phyloP scores from a whole-genome alignment of 108 stramenopile genomes.

The Epipyxis sp. region DNA sequence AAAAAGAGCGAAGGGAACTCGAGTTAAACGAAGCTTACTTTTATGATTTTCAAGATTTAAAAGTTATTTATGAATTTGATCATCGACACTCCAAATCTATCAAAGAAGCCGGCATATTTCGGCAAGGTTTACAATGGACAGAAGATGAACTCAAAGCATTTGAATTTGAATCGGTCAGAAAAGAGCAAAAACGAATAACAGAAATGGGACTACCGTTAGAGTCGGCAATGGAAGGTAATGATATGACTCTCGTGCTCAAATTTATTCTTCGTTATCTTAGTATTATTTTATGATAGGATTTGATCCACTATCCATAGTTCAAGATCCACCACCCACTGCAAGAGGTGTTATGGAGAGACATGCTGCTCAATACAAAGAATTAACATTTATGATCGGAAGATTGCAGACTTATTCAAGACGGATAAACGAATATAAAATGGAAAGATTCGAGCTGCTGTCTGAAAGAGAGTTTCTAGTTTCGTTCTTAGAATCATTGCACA shows the following conservation, averaged over 20 bases:
- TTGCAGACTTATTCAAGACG: constrained; percentile 45
- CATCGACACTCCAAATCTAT: constrained; percentile 41
- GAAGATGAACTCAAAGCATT: constrained; percentile 40
- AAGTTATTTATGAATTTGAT: constrained; percentile 53
- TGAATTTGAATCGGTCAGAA: background rate
- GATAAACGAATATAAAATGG: constrained; percentile 36
- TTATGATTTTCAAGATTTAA: constrained; percentile 54
- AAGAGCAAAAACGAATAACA: constrained; percentile 30
- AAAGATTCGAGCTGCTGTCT: constrained; percentile 29
- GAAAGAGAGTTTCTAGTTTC: constrained; percentile 18
- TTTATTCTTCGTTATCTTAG: too few relatives aligned
- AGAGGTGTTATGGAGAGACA: constrained; percentile 46
- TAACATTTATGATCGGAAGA: constrained; percentile 42
- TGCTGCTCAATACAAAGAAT: constrained; percentile 48
- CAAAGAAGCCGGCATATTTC: constrained; percentile 43
- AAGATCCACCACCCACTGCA: constrained; percentile 45
- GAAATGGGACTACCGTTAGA: constrained; percentile 32
- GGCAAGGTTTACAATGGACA: constrained; percentile 56
- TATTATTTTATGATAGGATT: constrained; percentile 8
- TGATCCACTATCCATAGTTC: background rate
- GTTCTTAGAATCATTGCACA: constrained; percentile 35
- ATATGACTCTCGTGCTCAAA: constrained; percentile 25
- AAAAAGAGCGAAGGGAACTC: constrained; percentile 52
- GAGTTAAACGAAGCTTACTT: constrained; percentile 41
- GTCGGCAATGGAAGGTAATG: constrained; percentile 33